phyloP scores from a whole-genome alignment of 1,139 yeast genomes.

The Scheffersomyces cryptocercus region DNA sequence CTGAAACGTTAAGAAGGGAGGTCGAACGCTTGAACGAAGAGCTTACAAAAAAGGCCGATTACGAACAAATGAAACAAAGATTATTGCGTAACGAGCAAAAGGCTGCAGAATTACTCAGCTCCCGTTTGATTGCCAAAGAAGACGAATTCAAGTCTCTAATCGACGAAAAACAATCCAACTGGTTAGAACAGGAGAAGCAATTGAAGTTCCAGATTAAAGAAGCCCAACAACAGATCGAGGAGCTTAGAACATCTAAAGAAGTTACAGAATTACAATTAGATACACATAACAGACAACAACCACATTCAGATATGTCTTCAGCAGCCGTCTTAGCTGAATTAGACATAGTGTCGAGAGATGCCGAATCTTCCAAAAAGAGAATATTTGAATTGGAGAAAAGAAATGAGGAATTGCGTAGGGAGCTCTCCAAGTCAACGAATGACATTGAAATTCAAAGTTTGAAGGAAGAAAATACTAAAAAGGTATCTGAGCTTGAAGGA shows the following conservation, averaged over 20 bases:
- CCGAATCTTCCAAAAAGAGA: conserved; percentile 70
- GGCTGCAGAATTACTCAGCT: conserved; percentile 51
- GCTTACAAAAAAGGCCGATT: conserved; percentile 69
- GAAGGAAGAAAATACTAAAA: conserved; percentile 37
- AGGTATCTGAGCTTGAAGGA: conserved; percentile 59
- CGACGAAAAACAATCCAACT: conserved; percentile 64
- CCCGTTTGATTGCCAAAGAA: conserved; percentile 55
- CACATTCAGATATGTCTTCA: conserved; percentile 15
- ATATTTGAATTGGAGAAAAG: conserved; percentile 73
- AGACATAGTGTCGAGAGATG: conserved; percentile 70
- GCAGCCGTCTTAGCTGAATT: conserved; percentile 50
- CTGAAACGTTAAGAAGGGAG: conserved; percentile 53
- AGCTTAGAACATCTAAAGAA: conserved; percentile 56
- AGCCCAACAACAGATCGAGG: conserved; percentile 52
- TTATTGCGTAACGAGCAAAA: conserved; percentile 59
- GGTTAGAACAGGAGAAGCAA: conserved; percentile 54
- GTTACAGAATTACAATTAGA: conserved; percentile 52
- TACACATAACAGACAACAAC: conserved; percentile 32
- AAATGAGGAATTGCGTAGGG: conserved; percentile 71
- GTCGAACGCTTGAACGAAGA: conserved; percentile 59
- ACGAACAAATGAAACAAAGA: conserved; percentile 69
- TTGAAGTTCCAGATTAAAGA: conserved; percentile 43
- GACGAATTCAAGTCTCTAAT: conserved; percentile 59
- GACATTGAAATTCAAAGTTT: conserved; percentile 37
- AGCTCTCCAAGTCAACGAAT: conserved; percentile 55